Evolutionary conservation across 768 basidiomycete genomes (phyloP).

Genomic region (Rhodotorula diobovata): DNA sequence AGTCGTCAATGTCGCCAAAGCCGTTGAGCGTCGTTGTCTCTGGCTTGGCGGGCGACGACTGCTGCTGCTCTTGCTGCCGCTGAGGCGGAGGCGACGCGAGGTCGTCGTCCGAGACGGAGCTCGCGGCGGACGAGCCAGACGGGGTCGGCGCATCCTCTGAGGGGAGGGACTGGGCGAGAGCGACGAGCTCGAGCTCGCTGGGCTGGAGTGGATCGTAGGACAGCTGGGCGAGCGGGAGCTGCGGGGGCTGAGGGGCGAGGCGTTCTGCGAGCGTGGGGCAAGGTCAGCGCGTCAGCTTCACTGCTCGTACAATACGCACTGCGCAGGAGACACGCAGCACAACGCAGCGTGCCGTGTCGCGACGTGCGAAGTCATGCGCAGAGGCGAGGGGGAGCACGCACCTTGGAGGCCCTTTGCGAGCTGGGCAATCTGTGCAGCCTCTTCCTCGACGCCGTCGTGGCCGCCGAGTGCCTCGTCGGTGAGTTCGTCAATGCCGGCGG

Average conservation of each 20-base stretch:
- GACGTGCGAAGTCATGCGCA: neutral
- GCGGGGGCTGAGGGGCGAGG: neutral
- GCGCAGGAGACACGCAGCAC: too few relatives aligned
- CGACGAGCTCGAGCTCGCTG: constrained; percentile 13
- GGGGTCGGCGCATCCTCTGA: neutral
- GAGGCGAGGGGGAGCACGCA: neutral
- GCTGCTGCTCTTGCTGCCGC: neutral
- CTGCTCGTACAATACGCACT: too few relatives aligned
- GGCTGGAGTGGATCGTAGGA: constrained; percentile 15
- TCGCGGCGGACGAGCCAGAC: neutral
- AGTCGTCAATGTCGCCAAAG: neutral
- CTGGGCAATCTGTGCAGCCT: constrained; percentile 6
- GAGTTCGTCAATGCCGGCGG: constrained; percentile 3
- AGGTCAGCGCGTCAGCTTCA: neutral
- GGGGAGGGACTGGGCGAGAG: constrained; percentile 5
- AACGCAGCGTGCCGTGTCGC: neutral
- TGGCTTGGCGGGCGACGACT: too few relatives aligned
- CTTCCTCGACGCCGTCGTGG: constrained; percentile 26
- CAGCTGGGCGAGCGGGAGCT: constrained; percentile 10
- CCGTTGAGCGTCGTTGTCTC: neutral
- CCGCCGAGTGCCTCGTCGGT: constrained; percentile 5
- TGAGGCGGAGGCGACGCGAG: neutral
- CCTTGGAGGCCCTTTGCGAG: constrained; percentile 25
- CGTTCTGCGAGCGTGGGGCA: constrained; percentile 1
- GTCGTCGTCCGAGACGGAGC: constrained; percentile 1